Percentiles rank a stretch among this genome's conserved stretches.
Evolutionary conservation across 352 stramenopile species (phyloP).

Genomic region (Phytophthora hibernalis): DNA sequence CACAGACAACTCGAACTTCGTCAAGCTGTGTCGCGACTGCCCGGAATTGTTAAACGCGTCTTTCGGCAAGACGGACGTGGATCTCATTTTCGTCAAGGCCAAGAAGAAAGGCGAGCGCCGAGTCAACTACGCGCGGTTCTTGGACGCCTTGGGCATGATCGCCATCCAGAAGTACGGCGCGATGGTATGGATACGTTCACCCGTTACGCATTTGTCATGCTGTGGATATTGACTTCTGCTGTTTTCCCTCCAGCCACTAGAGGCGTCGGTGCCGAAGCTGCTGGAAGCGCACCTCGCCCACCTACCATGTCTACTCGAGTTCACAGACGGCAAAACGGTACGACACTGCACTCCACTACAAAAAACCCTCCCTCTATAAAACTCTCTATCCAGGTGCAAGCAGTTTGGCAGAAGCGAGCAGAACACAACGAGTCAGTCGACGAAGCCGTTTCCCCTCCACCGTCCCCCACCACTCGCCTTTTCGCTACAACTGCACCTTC

Average conservation of each 20-base stretch:
- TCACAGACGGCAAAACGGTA: conserved; percentile 65
- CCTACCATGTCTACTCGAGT: conserved; percentile 69
- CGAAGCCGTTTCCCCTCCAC: background rate
- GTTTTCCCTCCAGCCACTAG: conserved; percentile 56
- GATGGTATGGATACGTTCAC: conserved; percentile 64
- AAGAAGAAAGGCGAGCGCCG: conserved; percentile 88
- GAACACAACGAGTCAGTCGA: conserved; percentile 59
- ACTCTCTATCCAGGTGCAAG: conserved; percentile 42
- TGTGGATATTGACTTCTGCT: background rate
- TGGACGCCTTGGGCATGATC: conserved; percentile 88
- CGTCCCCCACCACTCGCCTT: conserved; percentile 29
- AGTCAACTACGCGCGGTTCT: conserved; percentile 86
- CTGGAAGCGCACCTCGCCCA: conserved; percentile 71
- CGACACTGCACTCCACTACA: background rate
- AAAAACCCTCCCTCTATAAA: background rate
- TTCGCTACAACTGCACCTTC: conserved; percentile 7
- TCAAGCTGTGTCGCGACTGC: conserved; percentile 85
- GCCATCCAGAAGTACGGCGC: conserved; percentile 82
- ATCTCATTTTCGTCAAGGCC: conserved; percentile 88
- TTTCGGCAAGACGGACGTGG: conserved; percentile 82
- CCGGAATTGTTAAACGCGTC: conserved; percentile 60
- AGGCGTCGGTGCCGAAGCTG: conserved; percentile 69
- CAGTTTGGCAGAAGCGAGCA: conserved; percentile 67
- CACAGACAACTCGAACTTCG: conserved; percentile 85
- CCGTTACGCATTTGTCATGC: background rate